Percentiles rank a stretch among this genome's conserved stretches.
Conservation (phyloP, 1,284 basidiomycete genomes). For the Cutaneotrichosporon sp. region DNA sequence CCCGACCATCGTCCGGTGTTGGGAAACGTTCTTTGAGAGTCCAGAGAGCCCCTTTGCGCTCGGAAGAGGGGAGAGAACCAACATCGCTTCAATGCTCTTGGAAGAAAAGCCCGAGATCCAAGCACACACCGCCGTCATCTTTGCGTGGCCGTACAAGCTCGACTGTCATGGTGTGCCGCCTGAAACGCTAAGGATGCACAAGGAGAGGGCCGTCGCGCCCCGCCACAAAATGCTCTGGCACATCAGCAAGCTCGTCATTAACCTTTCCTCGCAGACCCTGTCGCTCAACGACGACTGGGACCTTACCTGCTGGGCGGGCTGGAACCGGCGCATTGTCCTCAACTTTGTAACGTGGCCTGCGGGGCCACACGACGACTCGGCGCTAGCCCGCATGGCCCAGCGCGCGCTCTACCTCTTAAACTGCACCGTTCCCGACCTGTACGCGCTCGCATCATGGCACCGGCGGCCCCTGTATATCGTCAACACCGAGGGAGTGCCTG, state of each 20-base stretch:
- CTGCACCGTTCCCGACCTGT: not conserved
- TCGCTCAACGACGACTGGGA: not conserved
- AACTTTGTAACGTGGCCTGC: not conserved
- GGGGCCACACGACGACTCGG: not conserved
- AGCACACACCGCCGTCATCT: too few relatives aligned
- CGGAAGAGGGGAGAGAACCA: too few relatives aligned
- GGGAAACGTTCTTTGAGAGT: too few relatives aligned
- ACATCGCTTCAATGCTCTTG: too few relatives aligned
- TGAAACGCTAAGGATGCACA: too few relatives aligned
- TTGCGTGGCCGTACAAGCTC: too few relatives aligned
- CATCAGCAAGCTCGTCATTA: not conserved
- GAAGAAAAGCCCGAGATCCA: too few relatives aligned
- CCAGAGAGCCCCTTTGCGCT: too few relatives aligned
- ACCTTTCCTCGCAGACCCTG: not conserved
- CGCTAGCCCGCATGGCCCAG: not conserved
- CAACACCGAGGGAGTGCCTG: too few relatives aligned
- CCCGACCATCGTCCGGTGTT: too few relatives aligned
- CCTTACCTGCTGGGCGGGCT: not conserved
- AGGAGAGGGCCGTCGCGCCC: not conserved
- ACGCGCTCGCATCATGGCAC: not conserved
- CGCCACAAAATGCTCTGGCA: not conserved
- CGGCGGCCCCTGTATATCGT: not conserved
- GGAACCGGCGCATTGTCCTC: not conserved
- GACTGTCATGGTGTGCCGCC: too few relatives aligned
- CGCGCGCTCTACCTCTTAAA: too few relatives aligned